phyloP scores from a whole-genome alignment of 495 filamentous ascomycete genomes.

The Hypoxylon fragiforme region DNA sequence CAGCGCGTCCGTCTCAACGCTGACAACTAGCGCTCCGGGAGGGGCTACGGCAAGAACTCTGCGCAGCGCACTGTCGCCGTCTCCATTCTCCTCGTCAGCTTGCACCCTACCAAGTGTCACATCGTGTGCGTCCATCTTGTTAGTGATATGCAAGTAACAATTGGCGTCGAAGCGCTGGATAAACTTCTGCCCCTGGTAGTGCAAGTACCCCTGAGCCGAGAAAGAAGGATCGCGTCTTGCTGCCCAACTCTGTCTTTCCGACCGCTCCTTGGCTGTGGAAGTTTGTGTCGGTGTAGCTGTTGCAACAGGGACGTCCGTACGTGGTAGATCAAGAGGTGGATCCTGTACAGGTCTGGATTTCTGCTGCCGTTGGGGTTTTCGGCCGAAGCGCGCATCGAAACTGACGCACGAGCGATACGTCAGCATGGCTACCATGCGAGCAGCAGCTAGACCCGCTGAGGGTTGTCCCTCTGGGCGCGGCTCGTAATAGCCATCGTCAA shows the following conservation, averaged over 20 bases:
- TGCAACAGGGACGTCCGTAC: slow-evolving; percentile 16
- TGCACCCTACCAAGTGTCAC: slow-evolving; percentile 30
- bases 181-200: slow-evolving; percentile 47
- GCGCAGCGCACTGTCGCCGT: slow-evolving; percentile 17
- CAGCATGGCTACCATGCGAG: slow-evolving; percentile 48
- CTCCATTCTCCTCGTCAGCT: neutral
- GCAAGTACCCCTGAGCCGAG: slow-evolving; percentile 43
- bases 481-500: slow-evolving; percentile 40
- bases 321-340: slow-evolving; percentile 25
- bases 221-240: slow-evolving; percentile 30
- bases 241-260: slow-evolving; percentile 26
- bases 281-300: neutral
- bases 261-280: slow-evolving; percentile 1
- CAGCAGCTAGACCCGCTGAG: slow-evolving; percentile 37
- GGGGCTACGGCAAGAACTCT: slow-evolving; percentile 28
- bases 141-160: slow-evolving; percentile 43
- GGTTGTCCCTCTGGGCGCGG: slow-evolving; percentile 38
- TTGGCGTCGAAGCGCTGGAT: slow-evolving; percentile 45
- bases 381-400: slow-evolving; percentile 41
- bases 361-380: slow-evolving; percentile 34
- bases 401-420: slow-evolving; percentile 43
- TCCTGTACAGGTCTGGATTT: slow-evolving; percentile 19
- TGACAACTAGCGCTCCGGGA: slow-evolving; percentile 37
- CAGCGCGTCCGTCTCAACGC: slow-evolving; percentile 42
- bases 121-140: slow-evolving; percentile 48